Evolutionary conservation across 371 early-diverging fungal species (phyloP), one percentile per base, ranked within the genome.

Genomic region (Mucor racemosus): DNA sequence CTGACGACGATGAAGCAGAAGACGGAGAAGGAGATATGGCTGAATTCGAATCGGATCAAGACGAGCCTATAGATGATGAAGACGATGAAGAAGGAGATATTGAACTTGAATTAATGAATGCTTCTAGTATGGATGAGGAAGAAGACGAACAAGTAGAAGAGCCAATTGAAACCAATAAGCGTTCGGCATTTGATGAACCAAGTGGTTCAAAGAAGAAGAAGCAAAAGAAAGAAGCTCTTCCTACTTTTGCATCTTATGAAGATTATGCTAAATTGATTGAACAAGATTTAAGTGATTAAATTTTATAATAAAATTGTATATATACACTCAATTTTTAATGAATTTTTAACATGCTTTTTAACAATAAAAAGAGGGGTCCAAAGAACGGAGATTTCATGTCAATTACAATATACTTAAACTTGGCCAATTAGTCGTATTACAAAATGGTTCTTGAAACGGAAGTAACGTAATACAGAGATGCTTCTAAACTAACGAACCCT

Each of bases 211-310:
- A 88, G 76, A 81, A 82, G 63, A 81, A 81, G 76, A 87, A 87
- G 79, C 70, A 60, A 38, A 66, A 81, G 65, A 81, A 77, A 55
- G 71, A 69, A 55, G 60, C 82, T 75, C 66, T 91, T 69, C 92
- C 92, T 35, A 84, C 88, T 42, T 88, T 92, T 71, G 92, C 88
- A 17, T 86, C 90, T 21, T 85, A 82, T 69, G 91, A 92, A 65
- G 92, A 92, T 60, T 92, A 92, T 74, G 91, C 89, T 31, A 69
- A 67, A 36, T 66, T 77, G 39, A 71, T 77, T 58, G 77, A 77
- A 44, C 66, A 72, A 46, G 72, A 74, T 14, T 61, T 56, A 34
- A 46, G 56, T 5, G 62, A 72, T 56, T 62, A 69, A 40, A 71
- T 31, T 54, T 54, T 58, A 10, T 36, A n/a, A 34, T 34, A 36